Conservation (phyloP, 2,329 filamentous ascomycete species). For the Stemphylium beticola region DNA sequence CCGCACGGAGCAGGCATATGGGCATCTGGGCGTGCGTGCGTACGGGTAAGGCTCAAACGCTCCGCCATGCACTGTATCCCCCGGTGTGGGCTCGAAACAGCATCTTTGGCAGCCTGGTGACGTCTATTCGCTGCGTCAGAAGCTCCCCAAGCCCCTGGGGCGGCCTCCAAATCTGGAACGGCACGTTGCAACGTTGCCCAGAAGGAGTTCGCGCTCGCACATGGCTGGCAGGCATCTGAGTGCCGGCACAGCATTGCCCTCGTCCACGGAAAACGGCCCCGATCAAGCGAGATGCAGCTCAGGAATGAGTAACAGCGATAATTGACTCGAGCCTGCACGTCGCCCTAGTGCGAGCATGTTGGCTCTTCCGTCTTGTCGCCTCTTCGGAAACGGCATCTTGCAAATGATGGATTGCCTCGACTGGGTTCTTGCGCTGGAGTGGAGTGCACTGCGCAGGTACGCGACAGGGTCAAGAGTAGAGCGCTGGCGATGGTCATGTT, state of each 20-base stretch:
- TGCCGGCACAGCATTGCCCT: constrained; percentile 16
- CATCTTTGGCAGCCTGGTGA: constrained; percentile 2
- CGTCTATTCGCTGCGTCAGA: constrained; percentile 18
- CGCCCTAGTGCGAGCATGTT: constrained; percentile 23
- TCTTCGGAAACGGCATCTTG: constrained; percentile 18
- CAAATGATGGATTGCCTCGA: constrained; percentile 12
- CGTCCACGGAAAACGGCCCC: constrained; percentile 16
- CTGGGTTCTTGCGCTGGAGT: constrained; percentile 17
- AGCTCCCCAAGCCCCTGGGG: constrained; percentile 18
- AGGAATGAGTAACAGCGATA: constrained; percentile 18
- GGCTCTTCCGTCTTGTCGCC: constrained; percentile 25
- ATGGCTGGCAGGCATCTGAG: constrained; percentile 11
- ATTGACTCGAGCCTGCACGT: no score
- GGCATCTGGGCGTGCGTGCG: constrained; percentile 12
- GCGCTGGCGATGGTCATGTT: constrained; percentile 27
- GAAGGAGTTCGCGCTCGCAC: constrained; percentile 20
- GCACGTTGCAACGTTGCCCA: constrained; percentile 36
- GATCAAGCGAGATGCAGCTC: constrained; percentile 10
- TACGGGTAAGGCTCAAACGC: constrained; percentile 21
- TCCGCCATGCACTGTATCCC: constrained; percentile 37
- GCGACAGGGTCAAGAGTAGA: constrained; percentile 9
- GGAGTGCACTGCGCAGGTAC: constrained; percentile 25
- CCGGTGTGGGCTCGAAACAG: constrained; percentile 9
- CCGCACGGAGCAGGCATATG: constrained; percentile 10
- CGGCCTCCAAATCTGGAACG: constrained; percentile 23